These are phyloP conservation scores for Globisporangium solare DNA, from an alignment of 352 stramenopile species.

Conservation along the genomic window DNA sequence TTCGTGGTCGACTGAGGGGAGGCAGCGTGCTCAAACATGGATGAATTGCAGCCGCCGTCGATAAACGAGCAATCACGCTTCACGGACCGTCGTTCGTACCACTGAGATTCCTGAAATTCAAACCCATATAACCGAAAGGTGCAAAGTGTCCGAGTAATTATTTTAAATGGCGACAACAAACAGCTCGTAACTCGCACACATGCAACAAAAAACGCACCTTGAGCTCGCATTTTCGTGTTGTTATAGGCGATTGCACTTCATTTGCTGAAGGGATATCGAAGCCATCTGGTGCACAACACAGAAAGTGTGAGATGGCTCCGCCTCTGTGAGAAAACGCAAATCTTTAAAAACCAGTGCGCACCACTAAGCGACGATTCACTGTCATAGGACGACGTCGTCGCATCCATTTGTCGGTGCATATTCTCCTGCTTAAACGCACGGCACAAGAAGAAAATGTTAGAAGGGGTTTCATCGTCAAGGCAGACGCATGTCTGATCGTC, in stretches of 20 bases:
- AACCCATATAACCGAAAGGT: too few species aligned
- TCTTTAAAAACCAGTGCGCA: background rate
- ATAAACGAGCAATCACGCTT: constrained; percentile 20
- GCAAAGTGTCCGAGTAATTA: too few species aligned
- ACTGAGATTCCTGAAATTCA: background rate
- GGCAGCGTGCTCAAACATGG: background rate
- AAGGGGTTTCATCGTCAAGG: too few species aligned
- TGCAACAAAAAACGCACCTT: background rate
- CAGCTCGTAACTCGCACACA: background rate
- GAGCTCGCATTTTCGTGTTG: background rate
- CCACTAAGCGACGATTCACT: constrained; percentile 8
- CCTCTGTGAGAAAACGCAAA: background rate
- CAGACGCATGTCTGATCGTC: too few species aligned
- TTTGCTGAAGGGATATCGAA: constrained; percentile 7
- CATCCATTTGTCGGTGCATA: background rate
- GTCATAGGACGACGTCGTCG: background rate
- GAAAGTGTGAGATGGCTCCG: too few species aligned
- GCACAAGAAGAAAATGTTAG: too few species aligned
- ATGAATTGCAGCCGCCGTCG: constrained; percentile 2
- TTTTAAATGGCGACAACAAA: too few species aligned
- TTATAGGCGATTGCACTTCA: background rate
- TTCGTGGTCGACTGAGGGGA: background rate
- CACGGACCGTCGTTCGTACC: constrained; percentile 17
- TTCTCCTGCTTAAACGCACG: constrained; percentile 1
- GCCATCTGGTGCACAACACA: constrained; percentile 1